Conservation (phyloP, 441 rosid species). For the Melastoma candidum region DNA sequence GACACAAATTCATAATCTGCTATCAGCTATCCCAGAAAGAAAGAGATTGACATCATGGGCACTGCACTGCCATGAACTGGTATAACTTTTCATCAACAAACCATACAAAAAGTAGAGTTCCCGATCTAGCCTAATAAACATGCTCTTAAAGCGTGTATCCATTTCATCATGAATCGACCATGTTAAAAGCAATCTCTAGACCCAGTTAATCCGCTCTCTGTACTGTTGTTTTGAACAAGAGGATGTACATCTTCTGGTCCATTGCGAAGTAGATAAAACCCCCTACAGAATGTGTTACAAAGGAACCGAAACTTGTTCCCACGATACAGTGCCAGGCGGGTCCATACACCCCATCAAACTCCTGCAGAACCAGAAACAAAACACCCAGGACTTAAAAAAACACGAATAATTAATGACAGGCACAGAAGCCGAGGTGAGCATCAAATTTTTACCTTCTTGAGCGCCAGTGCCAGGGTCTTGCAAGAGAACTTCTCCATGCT, state of each 20-base stretch:
- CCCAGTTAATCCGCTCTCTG: slow-evolving; percentile 46
- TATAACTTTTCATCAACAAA: too few species aligned
- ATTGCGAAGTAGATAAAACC: slow-evolving; percentile 50
- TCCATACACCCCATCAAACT: slow-evolving; percentile 46
- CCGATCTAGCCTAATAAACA: too few species aligned
- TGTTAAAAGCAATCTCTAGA: not conserved
- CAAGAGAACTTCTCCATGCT: slow-evolving; percentile 46
- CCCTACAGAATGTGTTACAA: slow-evolving; percentile 50
- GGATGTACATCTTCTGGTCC: slow-evolving; percentile 39
- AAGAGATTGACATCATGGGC: too few species aligned
- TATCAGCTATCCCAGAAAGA: too few species aligned
- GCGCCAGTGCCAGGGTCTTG: slow-evolving; percentile 33
- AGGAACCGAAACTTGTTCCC: slow-evolving; percentile 52
- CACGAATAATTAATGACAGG: not conserved
- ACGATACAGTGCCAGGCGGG: slow-evolving; percentile 60
- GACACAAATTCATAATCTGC: too few species aligned
- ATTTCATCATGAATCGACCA: too few species aligned
- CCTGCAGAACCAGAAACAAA: slow-evolving; percentile 21
- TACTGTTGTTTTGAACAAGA: slow-evolving; percentile 53
- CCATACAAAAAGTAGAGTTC: too few species aligned
- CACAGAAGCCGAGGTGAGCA: not conserved
- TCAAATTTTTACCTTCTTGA: slow-evolving; percentile 34
- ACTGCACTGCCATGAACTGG: too few species aligned
- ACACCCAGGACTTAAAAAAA: not conserved
- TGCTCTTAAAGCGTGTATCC: too few species aligned